Conservation (phyloP, 75 land plant genomes). For the Cryptomeria japonica region DNA sequence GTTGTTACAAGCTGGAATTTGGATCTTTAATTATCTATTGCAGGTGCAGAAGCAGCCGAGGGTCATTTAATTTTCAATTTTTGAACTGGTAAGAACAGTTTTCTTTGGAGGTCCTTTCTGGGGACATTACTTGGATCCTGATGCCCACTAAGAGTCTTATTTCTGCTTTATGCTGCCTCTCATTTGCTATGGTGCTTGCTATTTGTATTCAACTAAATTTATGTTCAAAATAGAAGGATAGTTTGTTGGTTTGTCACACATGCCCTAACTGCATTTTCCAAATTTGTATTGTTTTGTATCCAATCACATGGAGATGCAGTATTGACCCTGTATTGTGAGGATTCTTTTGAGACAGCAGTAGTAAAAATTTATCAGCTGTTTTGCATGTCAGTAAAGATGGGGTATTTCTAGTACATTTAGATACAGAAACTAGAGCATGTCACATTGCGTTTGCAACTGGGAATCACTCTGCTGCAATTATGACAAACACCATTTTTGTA, state of each 20-base stretch:
- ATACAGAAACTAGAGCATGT: background rate
- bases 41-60: background rate
- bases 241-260: background rate
- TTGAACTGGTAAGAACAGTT: background rate
- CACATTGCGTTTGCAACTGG: background rate
- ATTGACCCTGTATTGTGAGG: background rate
- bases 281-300: background rate
- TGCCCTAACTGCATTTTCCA: background rate
- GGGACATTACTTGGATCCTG: background rate
- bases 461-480: background rate
- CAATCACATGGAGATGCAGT: background rate
- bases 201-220: background rate
- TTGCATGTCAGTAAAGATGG: background rate
- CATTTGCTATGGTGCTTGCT: no score
- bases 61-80: background rate
- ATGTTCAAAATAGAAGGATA: background rate
- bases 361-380: background rate
- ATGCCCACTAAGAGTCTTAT: background rate
- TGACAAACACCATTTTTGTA: background rate
- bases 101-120: background rate
- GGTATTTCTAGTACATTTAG: background rate
- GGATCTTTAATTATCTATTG: background rate
- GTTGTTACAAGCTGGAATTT: background rate
- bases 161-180: background rate
- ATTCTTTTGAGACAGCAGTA: background rate